These are phyloP conservation scores for Suhomyces bolitotheri DNA, from an alignment of 1,139 yeast genomes.

Conservation along the genomic window DNA sequence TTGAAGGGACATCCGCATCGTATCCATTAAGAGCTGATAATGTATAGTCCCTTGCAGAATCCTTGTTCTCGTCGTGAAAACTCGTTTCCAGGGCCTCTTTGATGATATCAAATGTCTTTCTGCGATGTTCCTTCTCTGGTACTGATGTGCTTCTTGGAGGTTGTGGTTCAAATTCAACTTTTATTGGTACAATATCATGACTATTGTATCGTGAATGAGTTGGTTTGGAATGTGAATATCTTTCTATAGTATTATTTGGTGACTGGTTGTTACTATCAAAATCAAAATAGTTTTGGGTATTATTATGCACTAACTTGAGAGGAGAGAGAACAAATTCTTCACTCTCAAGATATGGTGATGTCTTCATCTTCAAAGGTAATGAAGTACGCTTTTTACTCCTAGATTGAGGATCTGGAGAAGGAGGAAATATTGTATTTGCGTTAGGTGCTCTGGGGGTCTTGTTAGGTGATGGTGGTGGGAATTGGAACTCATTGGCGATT, in stretches of 20 bases:
- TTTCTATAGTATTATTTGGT: constrained; percentile 14
- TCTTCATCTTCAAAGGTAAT: constrained; percentile 34
- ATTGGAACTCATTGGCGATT: constrained; percentile 26
- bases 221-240: constrained; percentile 36
- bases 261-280: constrained; percentile 15
- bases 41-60: constrained; percentile 25
- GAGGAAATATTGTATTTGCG: constrained; percentile 24
- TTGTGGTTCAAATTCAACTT: constrained; percentile 44
- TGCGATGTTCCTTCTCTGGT: constrained; percentile 24
- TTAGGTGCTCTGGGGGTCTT: constrained; percentile 2
- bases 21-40: constrained; percentile 28
- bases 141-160: constrained; percentile 31
- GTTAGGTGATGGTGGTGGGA: constrained; percentile 21
- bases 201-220: constrained; percentile 45
- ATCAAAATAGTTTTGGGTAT: constrained; percentile 22
- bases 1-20: constrained; percentile 18
- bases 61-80: constrained; percentile 2
- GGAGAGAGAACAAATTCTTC: constrained; percentile 48
- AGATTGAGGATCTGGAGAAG: constrained; percentile 37
- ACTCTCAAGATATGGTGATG: constrained; percentile 23
- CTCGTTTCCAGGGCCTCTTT: constrained; percentile 13
- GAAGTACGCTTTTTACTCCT: constrained; percentile 35
- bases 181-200: constrained; percentile 47
- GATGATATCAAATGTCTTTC: constrained; percentile 14
- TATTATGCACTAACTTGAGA: constrained; percentile 33